A percentile compares a stretch with the other conserved stretches of the same genome.
Evolutionary conservation across 257 asterid species (phyloP).

Genomic region (Rhazya stricta): DNA sequence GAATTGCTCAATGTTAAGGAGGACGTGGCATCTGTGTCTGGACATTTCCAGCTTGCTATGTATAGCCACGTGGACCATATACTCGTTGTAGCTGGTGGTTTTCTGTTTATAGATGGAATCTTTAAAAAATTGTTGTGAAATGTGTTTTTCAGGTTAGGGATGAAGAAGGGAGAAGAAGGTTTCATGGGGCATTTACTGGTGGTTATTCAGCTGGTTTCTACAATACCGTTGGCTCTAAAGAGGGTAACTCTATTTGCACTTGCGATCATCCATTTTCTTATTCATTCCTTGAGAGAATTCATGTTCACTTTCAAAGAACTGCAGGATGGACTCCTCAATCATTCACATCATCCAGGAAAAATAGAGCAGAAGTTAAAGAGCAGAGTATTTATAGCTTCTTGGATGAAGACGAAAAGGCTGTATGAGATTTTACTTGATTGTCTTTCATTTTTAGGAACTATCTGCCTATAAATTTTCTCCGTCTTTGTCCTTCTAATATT

Average conservation of each 20-base stretch:
- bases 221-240: slow-evolving; percentile 87
- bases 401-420: slow-evolving; percentile 93
- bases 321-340: slow-evolving; percentile 93
- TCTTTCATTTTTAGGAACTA: slow-evolving; percentile 11
- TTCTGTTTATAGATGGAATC: neutral
- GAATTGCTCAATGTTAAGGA: neutral
- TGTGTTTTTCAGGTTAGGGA: slow-evolving; percentile 59
- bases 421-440: slow-evolving; percentile 29
- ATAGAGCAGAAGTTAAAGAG: slow-evolving; percentile 62
- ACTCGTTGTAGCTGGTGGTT: neutral
- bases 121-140: neutral
- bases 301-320: slow-evolving; percentile 1
- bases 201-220: slow-evolving; percentile 91
- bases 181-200: slow-evolving; percentile 98
- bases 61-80: neutral
- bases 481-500: neutral
- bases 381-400: slow-evolving; percentile 65
- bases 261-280: neutral
- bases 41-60: neutral
- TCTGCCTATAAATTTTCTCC: neutral
- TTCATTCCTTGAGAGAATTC: neutral
- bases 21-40: neutral
- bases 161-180: slow-evolving; percentile 95
- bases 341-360: slow-evolving; percentile 86
- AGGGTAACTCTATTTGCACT: slow-evolving; percentile 41